Base-by-base conservation (phyloP, 116 monocot species). In the Cymodocea nodosa region DNA sequence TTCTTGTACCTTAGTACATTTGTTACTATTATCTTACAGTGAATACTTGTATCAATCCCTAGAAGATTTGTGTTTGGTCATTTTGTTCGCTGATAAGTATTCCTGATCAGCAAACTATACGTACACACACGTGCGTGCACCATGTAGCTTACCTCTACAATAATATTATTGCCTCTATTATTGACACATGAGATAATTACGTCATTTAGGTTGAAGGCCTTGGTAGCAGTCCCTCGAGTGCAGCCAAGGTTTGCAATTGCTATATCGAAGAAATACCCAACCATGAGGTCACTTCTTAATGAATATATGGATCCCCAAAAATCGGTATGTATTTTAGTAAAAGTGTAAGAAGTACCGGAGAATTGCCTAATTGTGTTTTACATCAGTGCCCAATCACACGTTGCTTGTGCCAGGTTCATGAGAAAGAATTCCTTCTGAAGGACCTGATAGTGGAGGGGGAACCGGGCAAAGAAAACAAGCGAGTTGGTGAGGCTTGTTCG, bases 361-460 rank as follows among this genome's bases (percentile, higher is more conserved):
- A 56, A 16, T 23, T 23, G 11, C 23, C n/a, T 17, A 9, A 19
- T 15, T 62, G 5, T 6, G 25, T 60, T 60, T 5, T 62, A 37
- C 37, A 11, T 37, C 14, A 15, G 34, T 62, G 16, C 37, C 18
- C 4, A n/a, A 39, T n/a, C 9, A 15, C 56, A 36, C 48, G 3
- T 59, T 50, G n/a, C n/a, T 76, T 23, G 11, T 76, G 62, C 23
- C 83, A 97, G 97, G 84, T 86, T 6, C 84, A 88, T 25, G 97
- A 97, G 73, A 97, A 97, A 61, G 91, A 91, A 73, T 84, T 85
- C 70, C 66, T 97, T 25, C 82, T 97, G 4, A 82, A 88, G 51
- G 91, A 91, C 68, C 74, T 97, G 72, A 70, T 62, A 49, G 57
- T 77, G n/a, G 85, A 91, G 61, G 85, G 75, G 16, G 36, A 65